Evolutionary conservation across 495 filamentous ascomycete genomes (phyloP), one percentile per base, ranked within the genome.

Genomic region (Cercophora samala): DNA sequence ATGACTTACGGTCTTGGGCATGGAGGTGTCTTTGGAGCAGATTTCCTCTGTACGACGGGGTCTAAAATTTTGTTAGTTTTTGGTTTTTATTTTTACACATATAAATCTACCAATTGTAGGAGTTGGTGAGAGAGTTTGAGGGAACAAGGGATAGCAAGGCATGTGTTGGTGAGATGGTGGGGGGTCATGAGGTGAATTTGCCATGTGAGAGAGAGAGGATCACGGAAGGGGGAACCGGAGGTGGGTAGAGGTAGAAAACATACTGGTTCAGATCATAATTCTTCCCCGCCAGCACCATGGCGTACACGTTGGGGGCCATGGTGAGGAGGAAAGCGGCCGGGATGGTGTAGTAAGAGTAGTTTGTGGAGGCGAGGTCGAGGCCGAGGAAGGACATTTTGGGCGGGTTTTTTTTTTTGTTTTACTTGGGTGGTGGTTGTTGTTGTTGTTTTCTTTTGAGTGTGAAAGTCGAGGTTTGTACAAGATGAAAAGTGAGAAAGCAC

Each of bases 261-360:
- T 23, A 75, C 32, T 81, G 70, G 29, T 70, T 69, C 15, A 76
- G 64, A 64, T 83, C 79, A 24, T 81, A 78, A 63, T 76, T 76
- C 62, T 76, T 74, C 52, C 80, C 77, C 3, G 82, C 78, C n/a
- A 74, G 64, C 1, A 70, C 21, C 51, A 70, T 64, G 61, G 80
- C 73, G 51, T 79, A 81, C 23, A 64, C 24, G 53, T 77, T 74
- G 29, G 82, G 81, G 8, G 74, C 11, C 58, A 82, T 56, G 51
- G 72, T 65, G 21, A 84, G 25, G 51, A 80, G 5, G 64, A 83
- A 74, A 17, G 83, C 83, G 8, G 73, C 80, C 22, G 83, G 83
- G 67, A 85, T 75, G 18, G 81, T 76, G 70, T 81, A 82, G 67
- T 81, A 77, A 26, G 82, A 84, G 65, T 79, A 73, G 69, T 84